Base-by-base conservation (phyloP, 768 basidiomycete species). In the Mycena vitilis region DNA sequence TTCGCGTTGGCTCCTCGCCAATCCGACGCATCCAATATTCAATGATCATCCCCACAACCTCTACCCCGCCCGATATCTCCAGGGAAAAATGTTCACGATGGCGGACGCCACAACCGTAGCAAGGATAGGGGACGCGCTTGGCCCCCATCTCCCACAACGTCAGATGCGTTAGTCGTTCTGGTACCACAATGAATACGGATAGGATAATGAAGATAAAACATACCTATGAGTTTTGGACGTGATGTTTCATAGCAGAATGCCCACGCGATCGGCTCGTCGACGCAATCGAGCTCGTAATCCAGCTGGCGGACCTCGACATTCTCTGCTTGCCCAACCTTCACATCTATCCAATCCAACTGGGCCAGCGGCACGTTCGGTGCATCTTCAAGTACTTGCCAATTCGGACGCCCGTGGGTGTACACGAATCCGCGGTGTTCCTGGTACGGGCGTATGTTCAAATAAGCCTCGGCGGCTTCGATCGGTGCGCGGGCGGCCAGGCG, bases 11-110 rank as follows among this genome's bases (percentile, higher is more conserved):
- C n/a, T 22, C 22, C 48, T 49, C 48, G 4, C 48, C 48, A n/a
- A 49, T 22, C n/a, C 48, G 48, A 11, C 22, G n/a, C 48, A 49
- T 49, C 48, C 48, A 49, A 49, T 49, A 49, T 49, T 49, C 48
- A 8, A 49, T 22, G 1, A 49, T n/a, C 12, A 7, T 22, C 48
- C n/a, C 48, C n/a, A 49, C 48, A 22, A n/a, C n/a, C 12, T 49
- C 48, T 4, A 49, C 8, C 10, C 48, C 48, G 7, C 48, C 48
- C 22, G 48, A n/a, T 9, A 11, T 22, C n/a, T 5, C 10, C 12
- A 23, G 22, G 6, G 48, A n/a, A 8, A 22, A n/a, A 12, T 49
- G 22, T 12, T 49, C 48, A 5, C 48, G 48, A 22, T 49, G 48
- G n/a, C 10, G 20, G n/a, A 49, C n/a, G 0, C 7, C 22, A 22